Conservation (phyloP, 495 filamentous ascomycete species). For the Cudoniella acicularis region DNA sequence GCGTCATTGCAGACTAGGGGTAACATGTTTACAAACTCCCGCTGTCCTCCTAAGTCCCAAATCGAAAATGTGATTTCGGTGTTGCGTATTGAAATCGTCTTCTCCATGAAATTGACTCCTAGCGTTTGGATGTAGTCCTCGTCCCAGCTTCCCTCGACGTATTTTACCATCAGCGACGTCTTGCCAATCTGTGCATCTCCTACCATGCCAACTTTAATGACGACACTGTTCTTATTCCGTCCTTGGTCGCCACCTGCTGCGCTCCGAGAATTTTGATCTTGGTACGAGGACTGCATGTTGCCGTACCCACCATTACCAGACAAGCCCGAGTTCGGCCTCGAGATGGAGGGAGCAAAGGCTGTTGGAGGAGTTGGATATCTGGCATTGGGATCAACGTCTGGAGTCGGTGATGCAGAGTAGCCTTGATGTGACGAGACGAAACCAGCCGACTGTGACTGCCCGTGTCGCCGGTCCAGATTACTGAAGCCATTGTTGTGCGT, state of each 20-base stretch:
- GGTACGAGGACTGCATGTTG: slow-evolving; percentile 25
- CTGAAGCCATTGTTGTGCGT: slow-evolving; percentile 17
- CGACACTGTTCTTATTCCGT: slow-evolving; percentile 56
- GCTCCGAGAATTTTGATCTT: slow-evolving; percentile 25
- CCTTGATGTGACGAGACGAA: slow-evolving; percentile 16
- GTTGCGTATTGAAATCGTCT: slow-evolving; percentile 98
- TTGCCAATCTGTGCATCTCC: slow-evolving; percentile 99
- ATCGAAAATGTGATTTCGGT: slow-evolving; percentile 99
- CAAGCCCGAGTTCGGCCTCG: slow-evolving; percentile 46
- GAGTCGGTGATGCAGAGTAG: slow-evolving; percentile 22
- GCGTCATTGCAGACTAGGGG: slow-evolving; percentile 98
- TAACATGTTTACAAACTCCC: slow-evolving; percentile 99
- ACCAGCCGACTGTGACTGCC: slow-evolving; percentile 25
- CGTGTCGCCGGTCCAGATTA: slow-evolving; percentile 12
- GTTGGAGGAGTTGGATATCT: slow-evolving; percentile 27
- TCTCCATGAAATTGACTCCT: slow-evolving; percentile 99
- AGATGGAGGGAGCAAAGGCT: slow-evolving; percentile 18
- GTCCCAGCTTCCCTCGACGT: slow-evolving; percentile 98
- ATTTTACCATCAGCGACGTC: slow-evolving; percentile 99
- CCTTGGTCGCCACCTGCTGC: slow-evolving; percentile 20
- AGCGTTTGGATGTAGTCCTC: slow-evolving; percentile 99
- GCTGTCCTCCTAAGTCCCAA: slow-evolving; percentile 96
- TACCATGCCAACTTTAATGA: slow-evolving; percentile 99
- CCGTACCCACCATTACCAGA: slow-evolving; percentile 38
- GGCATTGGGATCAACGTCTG: slow-evolving; percentile 22